phyloP scores from a whole-genome alignment of 2,329 filamentous ascomycete genomes.

The Fusarium buharicum region DNA sequence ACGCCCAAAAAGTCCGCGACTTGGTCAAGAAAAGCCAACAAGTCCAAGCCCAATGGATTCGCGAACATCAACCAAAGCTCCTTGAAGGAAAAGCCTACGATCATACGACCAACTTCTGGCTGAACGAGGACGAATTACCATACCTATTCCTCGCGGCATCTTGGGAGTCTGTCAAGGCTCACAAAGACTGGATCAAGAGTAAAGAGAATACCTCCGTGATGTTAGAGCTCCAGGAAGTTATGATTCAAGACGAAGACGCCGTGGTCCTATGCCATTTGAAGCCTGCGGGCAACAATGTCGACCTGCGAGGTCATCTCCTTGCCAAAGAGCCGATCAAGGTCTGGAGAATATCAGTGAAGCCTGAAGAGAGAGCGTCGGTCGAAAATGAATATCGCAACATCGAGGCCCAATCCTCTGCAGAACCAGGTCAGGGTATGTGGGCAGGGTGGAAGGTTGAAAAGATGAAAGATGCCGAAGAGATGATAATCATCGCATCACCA shows the following conservation, averaged over 20 bases:
- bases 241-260: constrained; percentile 47
- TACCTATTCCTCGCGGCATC: constrained; percentile 57
- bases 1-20: constrained; percentile 49
- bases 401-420: constrained; percentile 48
- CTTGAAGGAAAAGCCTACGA: constrained; percentile 46
- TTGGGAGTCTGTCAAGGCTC: constrained; percentile 56
- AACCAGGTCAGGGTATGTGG: constrained; percentile 49
- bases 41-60: constrained; percentile 55
- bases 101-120: constrained; percentile 51
- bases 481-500: constrained; percentile 55
- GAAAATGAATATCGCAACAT: constrained; percentile 49
- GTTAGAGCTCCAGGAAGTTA: constrained; percentile 47
- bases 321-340: constrained; percentile 51
- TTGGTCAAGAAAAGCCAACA: constrained; percentile 47
- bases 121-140: constrained; percentile 51
- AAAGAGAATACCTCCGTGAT: constrained; percentile 54
- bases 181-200: constrained; percentile 57
- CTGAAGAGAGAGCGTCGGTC: constrained; percentile 49
- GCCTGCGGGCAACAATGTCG: constrained; percentile 42
- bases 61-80: constrained; percentile 50
- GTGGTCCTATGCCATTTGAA: constrained; percentile 57
- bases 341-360: constrained; percentile 47
- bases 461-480: constrained; percentile 48
- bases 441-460: constrained; percentile 58
- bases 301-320: constrained; percentile 43